Evolutionary conservation across 225 moss, liverwort and hornwort genomes (phyloP).

Genomic region (Straminergon stramineum): DNA sequence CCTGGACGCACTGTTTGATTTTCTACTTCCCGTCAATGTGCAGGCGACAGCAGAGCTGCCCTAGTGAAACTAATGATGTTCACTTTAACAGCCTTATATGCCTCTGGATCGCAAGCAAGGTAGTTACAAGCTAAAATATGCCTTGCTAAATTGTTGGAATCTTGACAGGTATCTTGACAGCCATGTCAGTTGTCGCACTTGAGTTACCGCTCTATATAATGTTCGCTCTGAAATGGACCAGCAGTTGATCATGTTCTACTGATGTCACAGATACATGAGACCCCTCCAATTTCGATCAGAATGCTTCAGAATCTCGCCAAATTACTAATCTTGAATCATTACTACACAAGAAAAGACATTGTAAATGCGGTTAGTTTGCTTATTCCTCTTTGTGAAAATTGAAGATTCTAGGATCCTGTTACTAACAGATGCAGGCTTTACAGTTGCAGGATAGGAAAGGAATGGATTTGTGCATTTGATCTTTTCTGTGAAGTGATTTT

Average conservation of each 20-base stretch:
- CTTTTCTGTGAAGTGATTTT: neutral
- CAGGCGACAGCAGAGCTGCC: constrained; percentile 6
- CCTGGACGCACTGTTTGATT: neutral
- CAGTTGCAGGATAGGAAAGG: neutral
- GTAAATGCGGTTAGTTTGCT: constrained; percentile 31
- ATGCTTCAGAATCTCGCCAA: constrained; percentile 25
- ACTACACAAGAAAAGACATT: constrained; percentile 35
- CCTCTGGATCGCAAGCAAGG: constrained; percentile 57
- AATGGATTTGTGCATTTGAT: neutral
- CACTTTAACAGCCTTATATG: constrained; percentile 33
- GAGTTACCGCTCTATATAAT: neutral
- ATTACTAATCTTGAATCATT: constrained; percentile 19
- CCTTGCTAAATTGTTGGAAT: neutral
- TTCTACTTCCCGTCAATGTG: neutral
- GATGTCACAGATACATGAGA: constrained; percentile 18
- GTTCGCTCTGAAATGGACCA: neutral
- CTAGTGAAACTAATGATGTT: constrained; percentile 1
- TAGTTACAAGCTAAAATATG: neutral
- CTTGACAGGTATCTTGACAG: neutral
- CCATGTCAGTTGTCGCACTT: neutral
- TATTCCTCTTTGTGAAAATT: neutral
- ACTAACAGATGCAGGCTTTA: neutral
- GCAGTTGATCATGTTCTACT: neutral
- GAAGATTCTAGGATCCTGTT: neutral
- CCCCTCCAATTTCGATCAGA: constrained; percentile 13